A percentile compares a stretch with the other conserved stretches of the same genome.
These are phyloP conservation scores for Penicillium ochrochloron DNA, from an alignment of 495 filamentous ascomycete species.

Conservation along the genomic window DNA sequence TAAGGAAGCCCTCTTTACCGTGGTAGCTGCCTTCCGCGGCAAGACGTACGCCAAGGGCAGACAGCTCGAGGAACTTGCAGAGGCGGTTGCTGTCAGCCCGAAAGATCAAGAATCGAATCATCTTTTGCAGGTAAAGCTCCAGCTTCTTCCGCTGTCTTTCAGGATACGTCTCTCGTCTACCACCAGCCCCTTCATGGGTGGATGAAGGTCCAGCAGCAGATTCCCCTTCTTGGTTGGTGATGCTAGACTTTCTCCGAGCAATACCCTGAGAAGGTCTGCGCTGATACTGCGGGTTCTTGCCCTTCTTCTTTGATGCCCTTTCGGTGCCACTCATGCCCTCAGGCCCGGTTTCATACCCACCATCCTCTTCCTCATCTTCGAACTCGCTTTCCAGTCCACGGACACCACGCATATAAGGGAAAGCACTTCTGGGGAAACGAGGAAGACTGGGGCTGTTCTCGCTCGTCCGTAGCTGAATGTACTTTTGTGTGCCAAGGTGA, in stretches of 20 bases:
- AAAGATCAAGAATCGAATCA: constrained; percentile 95
- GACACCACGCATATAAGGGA: constrained; percentile 85
- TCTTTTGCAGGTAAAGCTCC: constrained; percentile 89
- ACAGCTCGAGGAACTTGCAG: constrained; percentile 95
- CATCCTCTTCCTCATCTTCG: constrained; percentile 81
- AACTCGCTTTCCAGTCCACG: constrained; percentile 77
- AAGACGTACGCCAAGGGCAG: constrained; percentile 90
- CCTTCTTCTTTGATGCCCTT: constrained; percentile 58
- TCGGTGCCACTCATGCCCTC: constrained; percentile 64
- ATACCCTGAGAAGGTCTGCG: constrained; percentile 59
- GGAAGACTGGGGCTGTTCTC: constrained; percentile 67
- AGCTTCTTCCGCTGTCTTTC: constrained; percentile 83
- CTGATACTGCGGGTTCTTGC: constrained; percentile 45
- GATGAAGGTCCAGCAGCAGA: constrained; percentile 44
- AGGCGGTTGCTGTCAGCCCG: constrained; percentile 92
- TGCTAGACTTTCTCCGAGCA: constrained; percentile 61
- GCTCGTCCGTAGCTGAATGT: constrained; percentile 64
- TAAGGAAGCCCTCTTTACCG: constrained; percentile 93
- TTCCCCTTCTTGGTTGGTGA: constrained; percentile 51
- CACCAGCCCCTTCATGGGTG: constrained; percentile 48
- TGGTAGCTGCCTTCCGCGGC: constrained; percentile 96
- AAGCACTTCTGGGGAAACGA: constrained; percentile 85
- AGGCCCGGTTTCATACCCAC: constrained; percentile 59
- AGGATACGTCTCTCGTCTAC: constrained; percentile 59
- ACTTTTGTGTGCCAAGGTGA: constrained; percentile 77